These are phyloP conservation scores for Silene coronaria DNA, from an alignment of 179 eudicot genomes.

Conservation along the genomic window DNA sequence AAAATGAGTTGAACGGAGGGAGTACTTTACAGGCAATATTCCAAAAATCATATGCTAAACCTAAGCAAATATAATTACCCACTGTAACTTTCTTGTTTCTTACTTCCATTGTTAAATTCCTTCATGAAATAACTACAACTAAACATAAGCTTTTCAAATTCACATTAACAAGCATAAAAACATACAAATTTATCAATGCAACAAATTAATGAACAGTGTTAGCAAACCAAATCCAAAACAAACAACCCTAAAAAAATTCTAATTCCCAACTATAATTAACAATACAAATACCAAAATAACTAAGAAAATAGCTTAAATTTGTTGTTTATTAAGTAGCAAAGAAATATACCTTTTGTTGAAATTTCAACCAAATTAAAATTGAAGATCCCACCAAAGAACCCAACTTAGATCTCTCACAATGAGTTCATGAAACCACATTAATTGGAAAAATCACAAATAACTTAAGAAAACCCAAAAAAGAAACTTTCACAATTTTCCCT, in stretches of 20 bases:
- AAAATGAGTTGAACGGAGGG: too few species aligned
- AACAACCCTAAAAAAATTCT: background rate
- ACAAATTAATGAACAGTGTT: background rate
- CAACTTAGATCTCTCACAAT: constrained; percentile 22
- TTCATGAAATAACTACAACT: background rate
- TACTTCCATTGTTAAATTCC: background rate
- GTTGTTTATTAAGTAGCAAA: too few species aligned
- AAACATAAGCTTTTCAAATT: background rate
- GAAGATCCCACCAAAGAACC: constrained; percentile 23
- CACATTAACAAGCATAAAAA: background rate
- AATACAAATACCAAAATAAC: background rate
- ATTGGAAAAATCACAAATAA: constrained; percentile 8
- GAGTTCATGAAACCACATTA: constrained; percentile 18
- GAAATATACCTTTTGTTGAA: background rate
- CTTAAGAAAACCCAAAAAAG: background rate
- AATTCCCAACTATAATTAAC: background rate
- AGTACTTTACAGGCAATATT: background rate
- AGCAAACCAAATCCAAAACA: background rate
- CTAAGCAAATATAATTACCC: background rate
- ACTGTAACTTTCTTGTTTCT: background rate
- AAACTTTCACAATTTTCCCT: constrained; percentile 11
- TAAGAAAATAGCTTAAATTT: background rate
- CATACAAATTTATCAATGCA: background rate
- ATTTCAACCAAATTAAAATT: constrained; percentile 43
- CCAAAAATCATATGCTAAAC: background rate